Base-by-base conservation (phyloP, 108 stramenopile species). In the Phaeodactylum tricornutum region DNA sequence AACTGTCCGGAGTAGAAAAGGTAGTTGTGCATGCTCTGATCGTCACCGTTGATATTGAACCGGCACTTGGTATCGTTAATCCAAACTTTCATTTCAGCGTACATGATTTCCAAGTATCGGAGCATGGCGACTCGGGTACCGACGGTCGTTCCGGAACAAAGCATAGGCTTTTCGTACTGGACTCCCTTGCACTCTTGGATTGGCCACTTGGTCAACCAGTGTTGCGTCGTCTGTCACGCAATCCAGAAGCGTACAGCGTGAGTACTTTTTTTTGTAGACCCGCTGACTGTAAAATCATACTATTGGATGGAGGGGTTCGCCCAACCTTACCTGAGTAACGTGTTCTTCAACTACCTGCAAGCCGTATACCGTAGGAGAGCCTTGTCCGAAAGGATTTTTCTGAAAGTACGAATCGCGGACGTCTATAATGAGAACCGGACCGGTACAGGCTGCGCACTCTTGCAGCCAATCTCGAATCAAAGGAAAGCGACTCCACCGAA, bases 21-120 rank as follows among this genome's bases (percentile, higher is more conserved):
- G 43, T 76, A 82, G 47, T 87, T 87, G 63, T 87, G 84, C 53
- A 87, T 80, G n/a, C 66, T 64, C 59, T 87, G 84, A 39, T 85
- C 72, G 36, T 74, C 72, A 11, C 66, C 84, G 15, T 59, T 39
- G 51, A 61, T 79, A 19, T 64, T 48, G 31, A 58, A 49, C 19
- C 74, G 65, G 19, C 72, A 64, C 23, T 80, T 71, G 34, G 51
- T 43, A 47, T 59, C 35, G 15, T 35, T 37, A 17, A 62, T 77
- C 84, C 80, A 82, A 14, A 37, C 41, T 24, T 68, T 59, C 57
- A 87, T 77, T 66, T 87, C 84, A 28, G 60, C 53, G 56, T 62
- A 47, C 75, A 87, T 81, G 7, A 56, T 59, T 23, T 72, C 45
- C 8, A 87, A 47, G 47, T 87, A 87, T 6, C 67, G 52, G 0